phyloP scores from a whole-genome alignment of 805 yeast genomes.

The Candida oleophila region DNA sequence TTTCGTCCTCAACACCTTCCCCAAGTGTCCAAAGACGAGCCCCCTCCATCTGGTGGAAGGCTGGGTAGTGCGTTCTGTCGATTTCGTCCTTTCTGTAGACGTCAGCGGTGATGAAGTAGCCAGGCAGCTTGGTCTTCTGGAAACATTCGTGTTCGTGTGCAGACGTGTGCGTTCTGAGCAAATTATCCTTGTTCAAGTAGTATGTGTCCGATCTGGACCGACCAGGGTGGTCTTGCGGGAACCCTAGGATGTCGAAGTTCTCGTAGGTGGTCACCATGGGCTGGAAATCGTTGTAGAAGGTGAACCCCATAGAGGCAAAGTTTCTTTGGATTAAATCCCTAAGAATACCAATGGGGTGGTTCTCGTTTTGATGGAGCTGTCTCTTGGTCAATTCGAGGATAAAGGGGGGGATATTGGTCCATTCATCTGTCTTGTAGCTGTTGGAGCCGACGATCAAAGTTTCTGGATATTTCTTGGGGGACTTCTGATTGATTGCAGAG shows the following conservation, averaged over 20 bases:
- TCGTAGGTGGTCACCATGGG: slow-evolving; percentile 82
- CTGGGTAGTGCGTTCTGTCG: slow-evolving; percentile 95
- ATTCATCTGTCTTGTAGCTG: slow-evolving; percentile 59
- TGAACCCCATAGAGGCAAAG: slow-evolving; percentile 65
- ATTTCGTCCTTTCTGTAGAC: slow-evolving; percentile 95
- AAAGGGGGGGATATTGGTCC: slow-evolving; percentile 83
- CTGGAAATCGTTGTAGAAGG: slow-evolving; percentile 74
- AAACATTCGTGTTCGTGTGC: slow-evolving; percentile 95
- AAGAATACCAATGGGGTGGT: slow-evolving; percentile 90
- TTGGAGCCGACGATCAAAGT: slow-evolving; percentile 46
- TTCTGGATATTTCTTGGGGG: slow-evolving; percentile 20
- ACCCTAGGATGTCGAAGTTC: slow-evolving; percentile 90
- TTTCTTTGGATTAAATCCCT: slow-evolving; percentile 69
- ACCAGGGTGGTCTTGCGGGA: slow-evolving; percentile 91
- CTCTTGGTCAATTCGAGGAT: slow-evolving; percentile 69
- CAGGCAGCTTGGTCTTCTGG: slow-evolving; percentile 63
- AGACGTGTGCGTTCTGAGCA: slow-evolving; percentile 91
- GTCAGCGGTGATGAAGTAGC: slow-evolving; percentile 91
- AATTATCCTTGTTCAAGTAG: slow-evolving; percentile 69
- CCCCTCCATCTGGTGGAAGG: slow-evolving; percentile 97
- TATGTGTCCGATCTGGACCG: slow-evolving; percentile 91
- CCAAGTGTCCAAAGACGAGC: slow-evolving; percentile 78
- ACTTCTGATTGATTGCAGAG: not conserved
- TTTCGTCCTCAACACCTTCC: slow-evolving; percentile 39
- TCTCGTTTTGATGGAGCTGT: slow-evolving; percentile 65